Evolutionary conservation across 2,329 filamentous ascomycete species (phyloP).

Genomic region (Pseudovirgaria hyperparasitica): DNA sequence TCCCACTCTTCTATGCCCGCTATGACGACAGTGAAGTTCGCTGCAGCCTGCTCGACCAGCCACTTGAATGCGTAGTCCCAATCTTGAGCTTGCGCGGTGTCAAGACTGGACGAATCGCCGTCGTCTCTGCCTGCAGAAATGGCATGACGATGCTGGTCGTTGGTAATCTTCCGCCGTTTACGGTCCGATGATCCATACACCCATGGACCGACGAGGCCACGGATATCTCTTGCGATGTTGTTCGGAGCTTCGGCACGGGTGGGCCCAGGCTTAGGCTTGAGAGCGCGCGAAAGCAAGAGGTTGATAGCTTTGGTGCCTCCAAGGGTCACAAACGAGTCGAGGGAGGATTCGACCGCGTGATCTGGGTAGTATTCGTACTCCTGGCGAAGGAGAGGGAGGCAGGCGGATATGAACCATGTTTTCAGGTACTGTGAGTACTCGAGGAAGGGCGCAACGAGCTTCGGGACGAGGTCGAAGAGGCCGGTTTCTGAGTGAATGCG

Average conservation of each 20-base stretch:
- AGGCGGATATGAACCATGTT: slow-evolving; percentile 55
- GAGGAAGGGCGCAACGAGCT: slow-evolving; percentile 57
- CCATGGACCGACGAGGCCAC: slow-evolving; percentile 61
- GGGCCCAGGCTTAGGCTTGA: slow-evolving; percentile 6
- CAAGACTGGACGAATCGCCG: not conserved
- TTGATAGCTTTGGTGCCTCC: slow-evolving; percentile 47
- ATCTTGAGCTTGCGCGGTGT: slow-evolving; percentile 27
- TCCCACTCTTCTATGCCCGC: slow-evolving; percentile 58
- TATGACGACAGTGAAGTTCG: slow-evolving; percentile 50
- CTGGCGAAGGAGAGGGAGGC: slow-evolving; percentile 56
- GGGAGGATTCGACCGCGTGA: slow-evolving; percentile 34
- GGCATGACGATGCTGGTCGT: slow-evolving; percentile 13
- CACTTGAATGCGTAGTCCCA: slow-evolving; percentile 61
- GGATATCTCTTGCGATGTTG: slow-evolving; percentile 50
- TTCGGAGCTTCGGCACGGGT: slow-evolving; percentile 16
- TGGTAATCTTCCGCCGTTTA: slow-evolving; percentile 34
- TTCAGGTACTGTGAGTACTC: slow-evolving; percentile 47
- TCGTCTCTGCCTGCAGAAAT: slow-evolving; percentile 7
- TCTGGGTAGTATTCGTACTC: slow-evolving; percentile 58
- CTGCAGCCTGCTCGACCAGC: slow-evolving; percentile 47
- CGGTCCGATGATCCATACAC: slow-evolving; percentile 52
- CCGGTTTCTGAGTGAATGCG: slow-evolving; percentile 61
- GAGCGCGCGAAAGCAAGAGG: slow-evolving; percentile 37
- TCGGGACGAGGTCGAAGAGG: slow-evolving; percentile 53
- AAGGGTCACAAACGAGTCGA: slow-evolving; percentile 52